Evolutionary conservation across 495 filamentous ascomycete species (phyloP).

Genomic region (Podospora didyma): DNA sequence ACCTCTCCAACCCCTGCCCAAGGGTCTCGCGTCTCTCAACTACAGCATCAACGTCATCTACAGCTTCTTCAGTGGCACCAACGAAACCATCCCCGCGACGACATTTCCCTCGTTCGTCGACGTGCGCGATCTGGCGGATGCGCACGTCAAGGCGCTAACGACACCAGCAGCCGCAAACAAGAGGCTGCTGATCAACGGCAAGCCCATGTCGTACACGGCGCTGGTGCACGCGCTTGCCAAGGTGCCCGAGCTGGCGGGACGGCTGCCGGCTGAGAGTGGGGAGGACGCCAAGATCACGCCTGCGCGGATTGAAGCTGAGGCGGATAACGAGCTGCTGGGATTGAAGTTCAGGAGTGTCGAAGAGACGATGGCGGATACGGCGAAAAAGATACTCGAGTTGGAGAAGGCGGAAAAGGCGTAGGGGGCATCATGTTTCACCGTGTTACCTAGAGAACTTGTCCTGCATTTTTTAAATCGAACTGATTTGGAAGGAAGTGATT

Average conservation of each 20-base stretch:
- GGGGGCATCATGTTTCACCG: too few species aligned
- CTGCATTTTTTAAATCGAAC: too few species aligned
- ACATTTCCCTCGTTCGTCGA: slow-evolving; percentile 31
- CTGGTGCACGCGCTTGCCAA: slow-evolving; percentile 25
- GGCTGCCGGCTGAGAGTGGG: slow-evolving; percentile 30
- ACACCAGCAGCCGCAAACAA: slow-evolving; percentile 19
- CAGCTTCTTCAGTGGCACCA: slow-evolving; percentile 29
- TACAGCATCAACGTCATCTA: slow-evolving; percentile 29
- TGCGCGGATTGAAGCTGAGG: slow-evolving; percentile 18
- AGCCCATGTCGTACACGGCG: slow-evolving; percentile 16
- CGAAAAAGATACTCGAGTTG: slow-evolving; percentile 25
- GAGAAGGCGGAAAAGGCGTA: slow-evolving; percentile 6
- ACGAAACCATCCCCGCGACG: slow-evolving; percentile 26
- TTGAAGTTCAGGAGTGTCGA: slow-evolving; percentile 26
- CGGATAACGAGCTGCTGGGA: slow-evolving; percentile 27
- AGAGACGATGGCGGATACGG: slow-evolving; percentile 35
- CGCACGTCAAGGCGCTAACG: slow-evolving; percentile 28
- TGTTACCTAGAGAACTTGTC: too few species aligned
- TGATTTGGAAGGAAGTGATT: too few species aligned
- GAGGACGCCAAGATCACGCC: slow-evolving; percentile 21
- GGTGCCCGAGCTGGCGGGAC: slow-evolving; percentile 25
- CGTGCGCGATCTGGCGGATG: slow-evolving; percentile 26
- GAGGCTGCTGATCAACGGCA: slow-evolving; percentile 22
- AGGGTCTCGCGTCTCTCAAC: slow-evolving; percentile 23
- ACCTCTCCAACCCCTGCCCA: slow-evolving; percentile 18